These are phyloP conservation scores for Geosmithia putterillii DNA, from an alignment of 2,329 filamentous ascomycete species.

Conservation along the genomic window DNA sequence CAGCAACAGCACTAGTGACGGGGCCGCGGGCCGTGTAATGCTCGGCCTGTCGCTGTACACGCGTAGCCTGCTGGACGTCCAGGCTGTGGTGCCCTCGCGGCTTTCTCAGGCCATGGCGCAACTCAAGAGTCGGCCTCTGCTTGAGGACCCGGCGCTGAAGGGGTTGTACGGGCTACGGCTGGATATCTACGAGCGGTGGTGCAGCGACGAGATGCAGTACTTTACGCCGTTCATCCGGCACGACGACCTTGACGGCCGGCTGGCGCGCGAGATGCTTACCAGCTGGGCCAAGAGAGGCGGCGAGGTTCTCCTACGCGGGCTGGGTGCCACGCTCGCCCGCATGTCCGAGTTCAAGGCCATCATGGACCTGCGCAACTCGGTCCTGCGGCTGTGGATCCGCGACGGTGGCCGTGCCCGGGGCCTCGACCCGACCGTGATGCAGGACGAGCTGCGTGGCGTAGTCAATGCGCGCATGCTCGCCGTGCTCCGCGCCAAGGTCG, in stretches of 20 bases:
- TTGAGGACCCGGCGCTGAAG: slow-evolving; percentile 58
- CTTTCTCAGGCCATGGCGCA: slow-evolving; percentile 56
- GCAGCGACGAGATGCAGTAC: slow-evolving; percentile 67
- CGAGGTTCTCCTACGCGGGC: slow-evolving; percentile 45
- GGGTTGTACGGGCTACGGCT: slow-evolving; percentile 59
- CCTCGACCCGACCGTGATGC: slow-evolving; percentile 54
- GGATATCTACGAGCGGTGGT: slow-evolving; percentile 69
- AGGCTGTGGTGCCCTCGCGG: slow-evolving; percentile 59
- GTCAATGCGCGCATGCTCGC: slow-evolving; percentile 57
- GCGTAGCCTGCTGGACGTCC: slow-evolving; percentile 64
- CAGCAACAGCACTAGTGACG: slow-evolving; percentile 27
- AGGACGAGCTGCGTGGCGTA: slow-evolving; percentile 53
- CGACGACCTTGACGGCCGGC: slow-evolving; percentile 54
- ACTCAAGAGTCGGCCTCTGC: slow-evolving; percentile 57
- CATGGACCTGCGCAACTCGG: slow-evolving; percentile 54
- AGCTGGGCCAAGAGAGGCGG: slow-evolving; percentile 52
- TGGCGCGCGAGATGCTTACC: slow-evolving; percentile 47
- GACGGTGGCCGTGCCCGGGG: slow-evolving; percentile 52
- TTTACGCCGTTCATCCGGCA: slow-evolving; percentile 83
- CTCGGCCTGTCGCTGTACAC: slow-evolving; percentile 62
- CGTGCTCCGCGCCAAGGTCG: slow-evolving; percentile 51
- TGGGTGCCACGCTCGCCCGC: slow-evolving; percentile 44
- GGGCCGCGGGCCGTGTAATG: slow-evolving; percentile 38
- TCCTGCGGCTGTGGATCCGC: slow-evolving; percentile 65
- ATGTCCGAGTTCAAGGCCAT: slow-evolving; percentile 57